A percentile compares a stretch with the other conserved stretches of the same genome.
phyloP scores from a whole-genome alignment of 2,329 filamentous ascomycete genomes.

The Ophiostoma quercus region DNA sequence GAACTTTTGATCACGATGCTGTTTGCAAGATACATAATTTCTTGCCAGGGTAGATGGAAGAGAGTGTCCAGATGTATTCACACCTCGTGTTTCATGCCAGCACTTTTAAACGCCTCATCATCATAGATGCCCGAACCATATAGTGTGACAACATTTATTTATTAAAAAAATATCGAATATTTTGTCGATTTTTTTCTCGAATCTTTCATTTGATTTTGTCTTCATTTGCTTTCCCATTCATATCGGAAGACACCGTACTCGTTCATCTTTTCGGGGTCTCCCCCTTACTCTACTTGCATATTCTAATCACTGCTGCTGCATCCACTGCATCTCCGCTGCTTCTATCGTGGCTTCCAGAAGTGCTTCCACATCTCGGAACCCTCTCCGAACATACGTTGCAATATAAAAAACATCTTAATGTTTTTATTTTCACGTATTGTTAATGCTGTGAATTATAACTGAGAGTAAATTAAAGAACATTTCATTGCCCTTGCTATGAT shows the following conservation, averaged over 20 bases:
- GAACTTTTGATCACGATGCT: constrained; percentile 1
- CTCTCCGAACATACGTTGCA: background rate
- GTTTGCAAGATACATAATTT: background rate
- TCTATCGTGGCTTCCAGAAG: background rate
- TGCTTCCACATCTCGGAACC: background rate
- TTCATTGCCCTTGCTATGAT: background rate
- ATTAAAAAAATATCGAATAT: too few species aligned
- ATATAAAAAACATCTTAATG: background rate
- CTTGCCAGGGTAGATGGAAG: background rate
- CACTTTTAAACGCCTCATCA: background rate
- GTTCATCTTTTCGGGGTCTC: background rate
- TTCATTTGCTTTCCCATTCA: too few species aligned
- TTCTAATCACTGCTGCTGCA: background rate
- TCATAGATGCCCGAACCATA: background rate
- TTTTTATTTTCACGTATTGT: too few species aligned
- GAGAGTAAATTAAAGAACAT: background rate
- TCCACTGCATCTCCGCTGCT: background rate
- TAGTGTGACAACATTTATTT: background rate
- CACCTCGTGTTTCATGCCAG: background rate
- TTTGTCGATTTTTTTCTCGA: too few species aligned
- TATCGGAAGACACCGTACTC: too few species aligned
- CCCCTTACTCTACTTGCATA: background rate
- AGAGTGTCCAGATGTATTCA: background rate
- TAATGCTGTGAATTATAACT: background rate
- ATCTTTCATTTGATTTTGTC: too few species aligned